A percentile compares a stretch with the other conserved stretches of the same genome.
Conservation (phyloP, 225 moss, liverwort and hornwort genomes). For the Antitrichia curtipendula region DNA sequence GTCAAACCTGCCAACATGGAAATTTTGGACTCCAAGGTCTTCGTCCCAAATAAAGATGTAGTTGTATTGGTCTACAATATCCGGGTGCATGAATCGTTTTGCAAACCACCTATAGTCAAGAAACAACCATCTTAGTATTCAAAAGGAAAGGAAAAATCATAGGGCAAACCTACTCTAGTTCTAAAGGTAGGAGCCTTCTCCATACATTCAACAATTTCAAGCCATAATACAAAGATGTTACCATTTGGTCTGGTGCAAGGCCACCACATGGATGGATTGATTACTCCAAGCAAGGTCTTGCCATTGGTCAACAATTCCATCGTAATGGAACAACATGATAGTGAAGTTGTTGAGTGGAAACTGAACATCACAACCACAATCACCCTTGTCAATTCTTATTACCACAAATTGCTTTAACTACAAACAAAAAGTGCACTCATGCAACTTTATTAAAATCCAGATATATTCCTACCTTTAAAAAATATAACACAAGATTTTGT, state of each 20-base stretch:
- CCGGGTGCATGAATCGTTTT: slow-evolving; percentile 50
- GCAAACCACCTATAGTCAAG: slow-evolving; percentile 32
- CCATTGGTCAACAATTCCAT: slow-evolving; percentile 49
- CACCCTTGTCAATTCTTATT: neutral
- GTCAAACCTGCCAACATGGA: slow-evolving; percentile 12
- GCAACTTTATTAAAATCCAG: neutral
- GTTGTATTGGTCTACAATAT: slow-evolving; percentile 36
- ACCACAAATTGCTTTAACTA: accelerated
- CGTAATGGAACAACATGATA: slow-evolving; percentile 51
- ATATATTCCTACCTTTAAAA: neutral
- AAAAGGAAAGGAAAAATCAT: neutral
- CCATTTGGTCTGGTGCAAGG: slow-evolving; percentile 46
- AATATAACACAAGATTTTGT: neutral
- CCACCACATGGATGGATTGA: slow-evolving; percentile 24
- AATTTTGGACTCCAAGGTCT: slow-evolving; percentile 38
- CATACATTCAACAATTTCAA: neutral
- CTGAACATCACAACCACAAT: neutral
- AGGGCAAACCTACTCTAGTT: neutral
- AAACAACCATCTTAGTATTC: neutral
- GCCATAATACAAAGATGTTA: neutral
- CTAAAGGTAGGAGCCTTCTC: neutral
- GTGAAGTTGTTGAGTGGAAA: slow-evolving; percentile 36
- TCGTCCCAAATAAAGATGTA: slow-evolving; percentile 61
- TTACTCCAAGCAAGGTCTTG: slow-evolving; percentile 43
- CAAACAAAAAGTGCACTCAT: neutral